Conservation (phyloP, 2,329 filamentous ascomycete genomes). For the Periglandula ipomoeae region DNA sequence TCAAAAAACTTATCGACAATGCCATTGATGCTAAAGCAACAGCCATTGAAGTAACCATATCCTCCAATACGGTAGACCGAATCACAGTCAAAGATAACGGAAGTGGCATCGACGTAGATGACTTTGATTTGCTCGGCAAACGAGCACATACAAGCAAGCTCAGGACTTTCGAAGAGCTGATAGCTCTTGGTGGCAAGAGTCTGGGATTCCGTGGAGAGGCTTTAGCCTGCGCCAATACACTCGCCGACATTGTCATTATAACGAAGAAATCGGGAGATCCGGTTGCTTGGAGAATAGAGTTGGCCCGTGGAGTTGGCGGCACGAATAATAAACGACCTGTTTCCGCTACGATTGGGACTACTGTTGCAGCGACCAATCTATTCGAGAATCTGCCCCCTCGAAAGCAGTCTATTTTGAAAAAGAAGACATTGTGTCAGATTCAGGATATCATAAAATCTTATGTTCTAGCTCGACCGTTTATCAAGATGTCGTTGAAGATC, state of each 20-base stretch:
- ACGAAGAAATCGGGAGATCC: slow-evolving; percentile 55
- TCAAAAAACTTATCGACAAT: slow-evolving; percentile 75
- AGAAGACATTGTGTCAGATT: slow-evolving; percentile 47
- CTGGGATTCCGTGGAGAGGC: slow-evolving; percentile 74
- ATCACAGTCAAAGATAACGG: slow-evolving; percentile 68
- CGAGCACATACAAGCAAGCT: slow-evolving; percentile 70
- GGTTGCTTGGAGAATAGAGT: slow-evolving; percentile 41
- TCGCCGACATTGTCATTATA: slow-evolving; percentile 51
- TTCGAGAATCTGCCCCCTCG: slow-evolving; percentile 56
- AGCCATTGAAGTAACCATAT: slow-evolving; percentile 54
- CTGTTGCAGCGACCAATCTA: slow-evolving; percentile 50
- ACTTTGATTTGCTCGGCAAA: slow-evolving; percentile 53
- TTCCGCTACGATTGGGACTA: slow-evolving; percentile 58
- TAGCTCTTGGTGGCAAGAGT: slow-evolving; percentile 42
- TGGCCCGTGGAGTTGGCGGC: slow-evolving; percentile 27
- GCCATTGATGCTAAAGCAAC: slow-evolving; percentile 63
- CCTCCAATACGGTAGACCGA: slow-evolving; percentile 56
- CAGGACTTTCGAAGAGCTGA: slow-evolving; percentile 51
- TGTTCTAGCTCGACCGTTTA: slow-evolving; percentile 53
- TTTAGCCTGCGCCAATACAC: slow-evolving; percentile 53
- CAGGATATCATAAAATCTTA: slow-evolving; percentile 54
- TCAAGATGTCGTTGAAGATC: slow-evolving; percentile 53
- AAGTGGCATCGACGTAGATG: slow-evolving; percentile 54
- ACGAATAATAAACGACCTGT: slow-evolving; percentile 20
- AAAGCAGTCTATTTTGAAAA: slow-evolving; percentile 46